Evolutionary conservation across 1,139 yeast genomes (phyloP).

Genomic region (Candida pseudoviswanathii): DNA sequence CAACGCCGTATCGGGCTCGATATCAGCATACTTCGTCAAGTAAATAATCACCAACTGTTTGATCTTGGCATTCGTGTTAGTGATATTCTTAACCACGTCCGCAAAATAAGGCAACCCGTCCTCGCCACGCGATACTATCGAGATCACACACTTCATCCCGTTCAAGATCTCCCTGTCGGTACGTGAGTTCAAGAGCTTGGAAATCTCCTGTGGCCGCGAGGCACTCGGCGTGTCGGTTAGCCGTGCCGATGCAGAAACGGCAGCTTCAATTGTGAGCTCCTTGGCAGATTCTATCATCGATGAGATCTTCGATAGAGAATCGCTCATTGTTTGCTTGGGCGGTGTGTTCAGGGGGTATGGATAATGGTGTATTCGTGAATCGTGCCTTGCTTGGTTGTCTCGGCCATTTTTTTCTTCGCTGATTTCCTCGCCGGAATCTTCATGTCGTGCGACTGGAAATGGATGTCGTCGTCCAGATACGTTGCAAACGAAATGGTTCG

Average conservation of each 20-base stretch:
- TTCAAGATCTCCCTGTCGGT: conserved; percentile 68
- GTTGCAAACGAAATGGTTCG: too few relatives aligned
- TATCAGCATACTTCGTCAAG: conserved; percentile 75
- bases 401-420: too few relatives aligned
- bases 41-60: conserved; percentile 80
- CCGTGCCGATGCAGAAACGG: conserved; percentile 72
- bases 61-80: conserved; percentile 67
- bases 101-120: conserved; percentile 71
- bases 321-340: conserved; percentile 31
- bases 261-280: conserved; percentile 79
- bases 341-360: not conserved
- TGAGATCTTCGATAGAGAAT: conserved; percentile 42
- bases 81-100: conserved; percentile 86
- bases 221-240: conserved; percentile 59
- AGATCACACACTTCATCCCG: conserved; percentile 78
- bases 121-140: conserved; percentile 65
- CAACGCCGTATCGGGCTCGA: conserved; percentile 85
- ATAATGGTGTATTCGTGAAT: too few relatives aligned
- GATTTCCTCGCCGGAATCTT: too few relatives aligned
- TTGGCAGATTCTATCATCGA: conserved; percentile 76
- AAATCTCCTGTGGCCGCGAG: conserved; percentile 63
- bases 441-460: too few relatives aligned
- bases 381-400: too few relatives aligned
- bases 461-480: too few relatives aligned
- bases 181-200: conserved; percentile 66